Percentiles rank a stretch among this genome's conserved stretches.
These are phyloP conservation scores for Kuraishia piskuri DNA, from an alignment of 805 yeast species.

Conservation along the genomic window DNA sequence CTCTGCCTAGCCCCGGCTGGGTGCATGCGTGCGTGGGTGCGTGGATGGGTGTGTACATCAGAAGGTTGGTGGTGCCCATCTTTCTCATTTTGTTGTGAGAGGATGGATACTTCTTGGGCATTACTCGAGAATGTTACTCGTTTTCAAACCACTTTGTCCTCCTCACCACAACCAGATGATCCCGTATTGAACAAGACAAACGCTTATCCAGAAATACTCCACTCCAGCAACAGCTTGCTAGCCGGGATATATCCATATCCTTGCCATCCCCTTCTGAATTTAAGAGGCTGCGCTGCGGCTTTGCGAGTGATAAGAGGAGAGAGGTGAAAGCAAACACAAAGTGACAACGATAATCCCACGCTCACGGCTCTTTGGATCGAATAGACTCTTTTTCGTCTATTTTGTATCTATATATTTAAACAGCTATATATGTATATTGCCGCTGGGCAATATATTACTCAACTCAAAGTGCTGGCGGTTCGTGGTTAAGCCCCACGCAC, in stretches of 20 bases:
- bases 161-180: background rate
- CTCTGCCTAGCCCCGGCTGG: background rate
- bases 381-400: background rate
- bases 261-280: background rate
- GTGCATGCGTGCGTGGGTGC: no score
- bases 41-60: background rate
- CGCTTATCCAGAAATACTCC: background rate
- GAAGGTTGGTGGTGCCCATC: background rate
- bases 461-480: no score
- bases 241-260: background rate
- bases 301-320: background rate
- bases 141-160: no score
- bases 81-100: no score
- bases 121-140: background rate
- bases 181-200: background rate
- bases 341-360: background rate
- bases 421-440: no score
- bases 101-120: background rate
- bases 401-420: no score
- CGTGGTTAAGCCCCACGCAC: conserved; percentile 1
- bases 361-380: background rate
- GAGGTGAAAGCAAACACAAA: background rate
- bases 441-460: no score
- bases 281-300: background rate
- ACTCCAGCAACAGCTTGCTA: background rate